Base-by-base conservation (phyloP, 306 rosid species). In the Acacia confusa region DNA sequence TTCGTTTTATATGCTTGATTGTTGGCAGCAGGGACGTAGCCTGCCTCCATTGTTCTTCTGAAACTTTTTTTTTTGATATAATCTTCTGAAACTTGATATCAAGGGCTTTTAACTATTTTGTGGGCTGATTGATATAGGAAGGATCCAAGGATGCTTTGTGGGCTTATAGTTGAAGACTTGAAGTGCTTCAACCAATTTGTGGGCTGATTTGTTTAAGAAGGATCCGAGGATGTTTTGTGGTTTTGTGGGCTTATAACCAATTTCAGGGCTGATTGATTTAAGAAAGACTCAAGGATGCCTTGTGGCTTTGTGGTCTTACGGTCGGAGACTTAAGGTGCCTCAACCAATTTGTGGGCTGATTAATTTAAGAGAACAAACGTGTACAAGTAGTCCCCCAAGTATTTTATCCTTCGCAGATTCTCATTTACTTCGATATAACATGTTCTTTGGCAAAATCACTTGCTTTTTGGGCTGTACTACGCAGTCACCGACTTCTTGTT, bases 281-380 rank as follows among this genome's bases (percentile, higher is more conserved):
- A 13, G 52, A 44, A 44, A 2, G 1, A 47, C 19, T 7, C 17
- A 3, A 47, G 12, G 48, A 0, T 11, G 15, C 48, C 79, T 94
- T 70, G 98, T 94, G 3, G 87, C 92, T 84, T 69, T 88, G 75
- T 88, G 95, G 79, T 88, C 92, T 47, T 47, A 47, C 15, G 16
- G 1, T 47, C 15, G 53, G 15, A 47, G 53, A 15, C 7, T 47
- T 47, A 1, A 47, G 16, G 53, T 14, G 19, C 53, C 15, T 47
- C 53, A 47, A 47, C 52, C 52, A 47, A 14, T 47, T 47, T 47
- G 52, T 47, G 52, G 52, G 52, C 17, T 47, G 52, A 47, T 15
- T 47, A 19, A 14, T 47, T 47, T 47, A 14, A 15, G 19, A 45
- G 38, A 34, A 34, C 38, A 34, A 34, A 34, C 38, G 1, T 34